Evolutionary conservation across 1,284 basidiomycete genomes (phyloP).

Genomic region (Wallemia ichthyophaga): DNA sequence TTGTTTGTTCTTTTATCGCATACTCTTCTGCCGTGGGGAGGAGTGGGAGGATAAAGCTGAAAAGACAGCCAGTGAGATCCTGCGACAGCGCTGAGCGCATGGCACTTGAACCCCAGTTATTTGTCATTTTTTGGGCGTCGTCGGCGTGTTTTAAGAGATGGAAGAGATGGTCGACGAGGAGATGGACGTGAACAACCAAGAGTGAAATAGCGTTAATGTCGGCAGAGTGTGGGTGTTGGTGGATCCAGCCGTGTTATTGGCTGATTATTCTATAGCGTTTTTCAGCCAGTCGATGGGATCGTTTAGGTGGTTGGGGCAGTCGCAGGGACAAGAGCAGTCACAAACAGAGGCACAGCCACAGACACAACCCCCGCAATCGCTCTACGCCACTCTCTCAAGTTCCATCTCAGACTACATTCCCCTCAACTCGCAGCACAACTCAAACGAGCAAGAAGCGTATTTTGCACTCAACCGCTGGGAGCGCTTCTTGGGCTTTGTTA

Average conservation of each 20-base stretch:
- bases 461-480: constrained; percentile 78
- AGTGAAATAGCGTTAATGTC: too few relatives aligned
- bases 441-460: constrained; percentile 89
- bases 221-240: too few relatives aligned
- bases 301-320: too few relatives aligned
- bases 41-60: constrained; percentile 44
- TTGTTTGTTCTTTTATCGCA: constrained; percentile 77
- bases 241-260: too few relatives aligned
- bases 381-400: too few relatives aligned
- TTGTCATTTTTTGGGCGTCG: not conserved
- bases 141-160: too few relatives aligned
- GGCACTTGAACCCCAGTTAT: not conserved
- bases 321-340: too few relatives aligned
- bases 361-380: not conserved
- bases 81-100: not conserved
- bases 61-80: not conserved
- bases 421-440: constrained; percentile 43
- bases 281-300: not conserved
- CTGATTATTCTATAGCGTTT: too few relatives aligned
- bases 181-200: too few relatives aligned
- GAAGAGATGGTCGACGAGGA: too few relatives aligned
- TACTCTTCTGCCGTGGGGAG: constrained; percentile 67
- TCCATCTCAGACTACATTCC: constrained; percentile 44
- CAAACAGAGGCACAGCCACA: not conserved
- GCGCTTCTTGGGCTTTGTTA: constrained; percentile 68